Conservation (phyloP, 805 yeast species). For the Candida rishiriensis region DNA sequence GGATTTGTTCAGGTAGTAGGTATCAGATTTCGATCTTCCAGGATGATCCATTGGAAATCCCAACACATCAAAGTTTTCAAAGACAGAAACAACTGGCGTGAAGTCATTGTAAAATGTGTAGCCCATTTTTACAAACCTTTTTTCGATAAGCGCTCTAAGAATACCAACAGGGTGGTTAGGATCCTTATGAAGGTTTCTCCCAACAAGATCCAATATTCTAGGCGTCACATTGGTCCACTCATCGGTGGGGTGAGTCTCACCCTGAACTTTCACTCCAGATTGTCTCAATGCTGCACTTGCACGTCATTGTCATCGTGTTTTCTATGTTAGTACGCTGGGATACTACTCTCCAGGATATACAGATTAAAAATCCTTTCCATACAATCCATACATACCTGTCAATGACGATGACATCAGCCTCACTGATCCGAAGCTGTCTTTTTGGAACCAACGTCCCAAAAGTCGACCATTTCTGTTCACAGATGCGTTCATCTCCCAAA, state of each 20-base stretch:
- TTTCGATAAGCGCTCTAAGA: constrained; percentile 67
- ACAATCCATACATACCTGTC: no score
- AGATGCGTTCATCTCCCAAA: no score
- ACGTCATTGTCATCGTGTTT: no score
- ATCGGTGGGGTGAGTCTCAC: constrained; percentile 54
- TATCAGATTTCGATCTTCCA: constrained; percentile 87
- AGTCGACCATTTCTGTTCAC: no score
- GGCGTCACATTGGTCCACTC: constrained; percentile 85
- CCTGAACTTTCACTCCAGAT: constrained; percentile 32
- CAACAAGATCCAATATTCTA: constrained; percentile 61
- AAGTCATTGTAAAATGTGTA: constrained; percentile 77
- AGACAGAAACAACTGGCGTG: constrained; percentile 75
- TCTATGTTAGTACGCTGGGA: no score
- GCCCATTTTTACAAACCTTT: constrained; percentile 58
- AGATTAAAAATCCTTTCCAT: no score
- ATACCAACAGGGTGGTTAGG: constrained; percentile 88
- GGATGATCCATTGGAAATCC: constrained; percentile 93
- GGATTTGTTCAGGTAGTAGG: constrained; percentile 78
- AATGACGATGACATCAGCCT: no score
- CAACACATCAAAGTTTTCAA: constrained; percentile 84
- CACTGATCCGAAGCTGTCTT: no score
- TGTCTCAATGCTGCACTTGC: no score
- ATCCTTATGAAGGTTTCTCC: constrained; percentile 68
- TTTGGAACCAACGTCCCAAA: no score
- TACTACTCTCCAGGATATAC: no score